Base-by-base conservation (phyloP, 2,329 filamentous ascomycete genomes). In the Cladosporium sp. region DNA sequence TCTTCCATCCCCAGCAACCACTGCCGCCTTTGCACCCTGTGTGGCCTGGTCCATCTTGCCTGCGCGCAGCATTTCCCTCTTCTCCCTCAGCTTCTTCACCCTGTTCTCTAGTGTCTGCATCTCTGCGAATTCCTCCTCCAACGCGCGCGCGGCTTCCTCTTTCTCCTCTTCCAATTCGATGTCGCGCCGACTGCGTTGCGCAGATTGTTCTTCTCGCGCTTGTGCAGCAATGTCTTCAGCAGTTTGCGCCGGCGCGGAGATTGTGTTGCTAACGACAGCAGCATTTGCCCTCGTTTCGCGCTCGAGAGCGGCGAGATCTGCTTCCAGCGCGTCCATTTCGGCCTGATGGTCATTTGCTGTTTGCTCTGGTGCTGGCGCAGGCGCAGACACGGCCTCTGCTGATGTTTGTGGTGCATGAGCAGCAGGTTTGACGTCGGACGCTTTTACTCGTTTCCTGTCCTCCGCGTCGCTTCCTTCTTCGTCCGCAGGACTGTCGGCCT, bases 281-380 rank as follows among this genome's bases (percentile, higher is more conserved):
- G 72, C 69, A 49, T 18, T 69, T 40, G 58, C 67, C 64, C 23
- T 68, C 79, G 76, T 74, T 21, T 62, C 64, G 50, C 52, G 44
- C 62, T 76, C 74, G 57, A 75, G 65, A 21, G 69, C 69, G 8
- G 88, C 89, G 64, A 96, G 88, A 63, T 96, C 91, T 2, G 91
- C 90, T 75, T 97, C 90, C 74, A 96, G 96, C 10, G 91, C 91
- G 1, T 91, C 88, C 10, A 91, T 79, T 49, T 80, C 79, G 16
- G 82, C 79, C 49, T 67, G 68, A 84, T 63, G 46, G 49, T 52
- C 46, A n/a, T 37, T 40, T 14, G 23, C 84, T 65, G 79, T 79
- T 46, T 77, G 73, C 23, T 76, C 70, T 26, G 53, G 44, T 33
- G 29, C 29, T 35, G 56, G 35, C 14, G 16, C 37, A 31, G 56